Percentiles rank a stretch among this genome's conserved stretches.
Conservation (phyloP, 2,329 filamentous ascomycete species). For the Exophiala aquamarina region DNA sequence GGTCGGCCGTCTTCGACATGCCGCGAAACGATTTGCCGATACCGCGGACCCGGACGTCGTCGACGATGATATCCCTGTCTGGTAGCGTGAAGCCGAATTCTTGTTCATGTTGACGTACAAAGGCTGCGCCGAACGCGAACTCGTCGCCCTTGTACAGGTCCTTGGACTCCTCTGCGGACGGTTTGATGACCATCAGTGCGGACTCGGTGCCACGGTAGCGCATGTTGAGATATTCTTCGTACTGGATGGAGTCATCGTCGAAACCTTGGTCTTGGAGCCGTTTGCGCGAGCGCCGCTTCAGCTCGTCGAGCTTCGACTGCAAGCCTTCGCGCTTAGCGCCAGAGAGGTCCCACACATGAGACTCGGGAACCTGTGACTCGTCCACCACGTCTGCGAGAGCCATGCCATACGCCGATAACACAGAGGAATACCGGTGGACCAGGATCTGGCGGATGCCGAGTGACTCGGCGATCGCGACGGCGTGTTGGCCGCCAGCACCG, state of each 20-base stretch:
- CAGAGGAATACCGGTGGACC: constrained; percentile 85
- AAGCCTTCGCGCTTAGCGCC: constrained; percentile 62
- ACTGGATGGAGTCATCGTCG: constrained; percentile 68
- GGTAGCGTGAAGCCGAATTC: constrained; percentile 90
- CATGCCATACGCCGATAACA: constrained; percentile 91
- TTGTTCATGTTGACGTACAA: constrained; percentile 82
- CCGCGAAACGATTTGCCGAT: constrained; percentile 86
- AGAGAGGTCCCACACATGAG: constrained; percentile 59
- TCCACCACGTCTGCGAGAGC: constrained; percentile 90
- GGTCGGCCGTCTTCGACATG: constrained; percentile 76
- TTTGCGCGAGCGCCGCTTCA: constrained; percentile 71
- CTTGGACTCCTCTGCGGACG: constrained; percentile 61
- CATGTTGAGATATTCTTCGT: constrained; percentile 94
- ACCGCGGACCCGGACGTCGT: constrained; percentile 83
- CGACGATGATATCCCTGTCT: constrained; percentile 83
- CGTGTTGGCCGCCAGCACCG: constrained; percentile 88
- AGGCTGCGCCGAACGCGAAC: constrained; percentile 82
- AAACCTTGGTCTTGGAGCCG: constrained; percentile 78
- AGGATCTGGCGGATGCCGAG: constrained; percentile 83
- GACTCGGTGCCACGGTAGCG: constrained; percentile 88
- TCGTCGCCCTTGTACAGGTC: constrained; percentile 63
- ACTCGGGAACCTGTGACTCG: constrained; percentile 69
- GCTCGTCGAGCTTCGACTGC: constrained; percentile 70
- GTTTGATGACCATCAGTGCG: constrained; percentile 83
- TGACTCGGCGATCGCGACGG: constrained; percentile 83